Evolutionary conservation across 495 filamentous ascomycete genomes (phyloP).

Genomic region (Xylaria curta): DNA sequence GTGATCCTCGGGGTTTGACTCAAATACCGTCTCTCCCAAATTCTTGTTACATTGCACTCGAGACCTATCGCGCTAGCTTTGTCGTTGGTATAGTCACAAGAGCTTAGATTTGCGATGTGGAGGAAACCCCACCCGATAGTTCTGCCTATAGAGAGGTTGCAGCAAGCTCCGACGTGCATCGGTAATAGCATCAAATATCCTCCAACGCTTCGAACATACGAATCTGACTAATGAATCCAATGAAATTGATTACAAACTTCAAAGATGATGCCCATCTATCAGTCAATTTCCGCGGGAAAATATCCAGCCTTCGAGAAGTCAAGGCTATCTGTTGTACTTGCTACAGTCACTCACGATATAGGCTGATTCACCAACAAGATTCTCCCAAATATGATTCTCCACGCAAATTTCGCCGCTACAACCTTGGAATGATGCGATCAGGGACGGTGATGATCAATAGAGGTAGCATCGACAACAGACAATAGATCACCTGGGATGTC

Average conservation of each 20-base stretch:
- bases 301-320: not conserved
- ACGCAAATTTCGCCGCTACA: not conserved
- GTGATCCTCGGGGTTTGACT: not conserved
- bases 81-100: not conserved
- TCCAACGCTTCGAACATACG: not conserved
- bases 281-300: not conserved
- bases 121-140: not conserved
- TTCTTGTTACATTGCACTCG: not conserved
- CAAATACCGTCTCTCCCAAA: not conserved
- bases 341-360: not conserved
- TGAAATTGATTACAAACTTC: not conserved
- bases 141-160: not conserved
- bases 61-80: not conserved
- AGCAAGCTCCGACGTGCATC: not conserved
- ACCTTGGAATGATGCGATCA: not conserved
- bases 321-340: not conserved
- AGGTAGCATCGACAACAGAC: not conserved
- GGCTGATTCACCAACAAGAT: not conserved
- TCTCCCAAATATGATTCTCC: not conserved
- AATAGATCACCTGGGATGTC: not conserved
- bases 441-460: not conserved
- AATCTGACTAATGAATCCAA: not conserved
- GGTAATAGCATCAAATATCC: not conserved
- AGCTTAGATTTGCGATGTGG: not conserved
- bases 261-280: not conserved